These are phyloP conservation scores for Diaporthe caulivora DNA, from an alignment of 2,329 filamentous ascomycete genomes.

Conservation along the genomic window DNA sequence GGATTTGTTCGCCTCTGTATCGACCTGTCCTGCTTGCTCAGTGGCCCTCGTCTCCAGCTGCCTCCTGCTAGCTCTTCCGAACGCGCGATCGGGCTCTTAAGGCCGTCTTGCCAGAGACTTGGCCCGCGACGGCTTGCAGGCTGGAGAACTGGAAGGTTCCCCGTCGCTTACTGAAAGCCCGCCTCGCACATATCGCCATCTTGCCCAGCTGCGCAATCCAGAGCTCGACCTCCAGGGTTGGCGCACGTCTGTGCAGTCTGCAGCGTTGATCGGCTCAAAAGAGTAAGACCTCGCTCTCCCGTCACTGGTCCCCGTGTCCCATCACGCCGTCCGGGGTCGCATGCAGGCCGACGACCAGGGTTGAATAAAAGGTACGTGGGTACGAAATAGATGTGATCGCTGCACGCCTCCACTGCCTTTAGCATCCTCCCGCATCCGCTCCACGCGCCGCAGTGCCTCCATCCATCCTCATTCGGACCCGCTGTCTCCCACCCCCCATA, in stretches of 20 bases:
- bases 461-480: slow-evolving; percentile 34
- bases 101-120: slow-evolving; percentile 8
- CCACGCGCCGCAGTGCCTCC: slow-evolving; percentile 32
- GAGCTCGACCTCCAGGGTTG: slow-evolving; percentile 16
- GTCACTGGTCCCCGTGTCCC: slow-evolving; percentile 29
- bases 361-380: slow-evolving; percentile 14
- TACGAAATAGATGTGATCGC: slow-evolving; percentile 33
- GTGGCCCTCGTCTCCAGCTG: slow-evolving; percentile 14
- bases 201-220: background rate
- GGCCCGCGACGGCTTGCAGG: slow-evolving; percentile 12
- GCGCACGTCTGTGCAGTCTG: slow-evolving; percentile 31
- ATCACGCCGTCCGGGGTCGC: slow-evolving; percentile 25
- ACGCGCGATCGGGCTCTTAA: background rate
- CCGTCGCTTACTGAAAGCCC: background rate
- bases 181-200: background rate
- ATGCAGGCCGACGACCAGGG: slow-evolving; percentile 20
- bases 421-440: slow-evolving; percentile 34
- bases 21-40: slow-evolving; percentile 5
- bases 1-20: background rate
- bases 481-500: slow-evolving; percentile 27
- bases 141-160: slow-evolving; percentile 1
- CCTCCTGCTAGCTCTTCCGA: slow-evolving; percentile 14
- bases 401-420: slow-evolving; percentile 36
- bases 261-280: slow-evolving; percentile 9
- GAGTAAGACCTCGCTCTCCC: slow-evolving; percentile 9